phyloP scores from a whole-genome alignment of 2,329 filamentous ascomycete species.

The Ceratocystis colombiana region DNA sequence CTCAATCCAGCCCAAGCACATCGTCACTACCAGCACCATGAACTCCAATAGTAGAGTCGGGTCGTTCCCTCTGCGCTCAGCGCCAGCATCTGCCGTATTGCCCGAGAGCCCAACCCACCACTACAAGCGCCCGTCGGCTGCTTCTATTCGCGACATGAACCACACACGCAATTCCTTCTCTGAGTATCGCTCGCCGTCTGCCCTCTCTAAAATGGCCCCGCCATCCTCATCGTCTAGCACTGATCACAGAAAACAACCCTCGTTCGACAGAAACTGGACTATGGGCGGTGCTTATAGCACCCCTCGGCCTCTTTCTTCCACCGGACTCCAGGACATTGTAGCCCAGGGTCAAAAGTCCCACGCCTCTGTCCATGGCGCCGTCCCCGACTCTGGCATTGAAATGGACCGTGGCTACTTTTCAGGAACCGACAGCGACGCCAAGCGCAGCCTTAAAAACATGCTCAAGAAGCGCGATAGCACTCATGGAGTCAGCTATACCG shows the following conservation, averaged over 20 bases:
- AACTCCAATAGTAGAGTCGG: constrained; percentile 41
- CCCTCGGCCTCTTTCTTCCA: constrained; percentile 42
- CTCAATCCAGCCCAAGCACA: constrained; percentile 40
- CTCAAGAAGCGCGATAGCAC: constrained; percentile 62
- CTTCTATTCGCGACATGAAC: constrained; percentile 69
- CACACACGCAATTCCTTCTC: constrained; percentile 50
- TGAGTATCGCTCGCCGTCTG: constrained; percentile 53
- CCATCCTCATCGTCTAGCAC: constrained; percentile 30
- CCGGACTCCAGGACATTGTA: constrained; percentile 40
- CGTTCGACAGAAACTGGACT: constrained; percentile 62
- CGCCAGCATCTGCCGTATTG: constrained; percentile 27
- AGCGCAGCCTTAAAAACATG: constrained; percentile 56
- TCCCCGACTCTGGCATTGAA: constrained; percentile 47
- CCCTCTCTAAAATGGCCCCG: constrained; percentile 61
- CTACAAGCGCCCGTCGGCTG: constrained; percentile 59
- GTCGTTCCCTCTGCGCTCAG: constrained; percentile 23
- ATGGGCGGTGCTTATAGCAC: constrained; percentile 41
- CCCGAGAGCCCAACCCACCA: constrained; percentile 40
- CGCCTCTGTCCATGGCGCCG: constrained; percentile 29
- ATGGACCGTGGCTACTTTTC: constrained; percentile 89
- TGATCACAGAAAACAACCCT: constrained; percentile 54
- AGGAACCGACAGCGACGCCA: constrained; percentile 67
- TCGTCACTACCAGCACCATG: constrained; percentile 40
- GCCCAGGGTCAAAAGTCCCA: constrained; percentile 27
- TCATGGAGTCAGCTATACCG: constrained; percentile 50